phyloP scores from a whole-genome alignment of 2,329 filamentous ascomycete genomes.

The Diaporthe longicolla region DNA sequence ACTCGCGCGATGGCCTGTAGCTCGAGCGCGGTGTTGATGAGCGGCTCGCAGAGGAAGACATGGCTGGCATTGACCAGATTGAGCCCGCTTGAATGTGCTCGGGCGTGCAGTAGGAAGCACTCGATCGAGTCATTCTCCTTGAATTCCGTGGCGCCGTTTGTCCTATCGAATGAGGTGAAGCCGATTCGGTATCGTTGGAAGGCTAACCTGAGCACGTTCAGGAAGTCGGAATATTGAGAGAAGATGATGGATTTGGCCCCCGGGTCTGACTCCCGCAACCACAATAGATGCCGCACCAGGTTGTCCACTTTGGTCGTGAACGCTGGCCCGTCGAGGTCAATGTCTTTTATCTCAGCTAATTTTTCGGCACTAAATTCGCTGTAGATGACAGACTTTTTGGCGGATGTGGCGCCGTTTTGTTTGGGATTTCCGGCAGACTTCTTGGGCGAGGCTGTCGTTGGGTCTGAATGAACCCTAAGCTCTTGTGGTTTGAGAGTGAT shows the following conservation, averaged over 20 bases:
- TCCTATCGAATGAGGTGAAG: constrained; percentile 77
- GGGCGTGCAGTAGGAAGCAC: constrained; percentile 90
- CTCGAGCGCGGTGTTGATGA: constrained; percentile 94
- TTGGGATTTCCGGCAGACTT: constrained; percentile 40
- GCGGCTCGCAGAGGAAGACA: constrained; percentile 93
- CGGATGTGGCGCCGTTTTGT: constrained; percentile 36
- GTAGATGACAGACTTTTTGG: constrained; percentile 74
- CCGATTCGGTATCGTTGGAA: constrained; percentile 81
- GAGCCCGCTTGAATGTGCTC: constrained; percentile 88
- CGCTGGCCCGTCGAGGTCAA: constrained; percentile 79
- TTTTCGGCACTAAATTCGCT: constrained; percentile 79
- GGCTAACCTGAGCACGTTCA: constrained; percentile 79
- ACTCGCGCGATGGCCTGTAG: constrained; percentile 95
- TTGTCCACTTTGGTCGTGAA: constrained; percentile 95
- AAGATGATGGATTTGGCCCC: constrained; percentile 95
- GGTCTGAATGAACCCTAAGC: constrained; percentile 71
- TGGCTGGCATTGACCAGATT: constrained; percentile 95
- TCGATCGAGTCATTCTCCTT: constrained; percentile 80
- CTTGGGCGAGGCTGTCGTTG: constrained; percentile 47
- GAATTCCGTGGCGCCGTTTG: constrained; percentile 81
- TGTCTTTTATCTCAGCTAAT: constrained; percentile 84
- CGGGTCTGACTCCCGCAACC: constrained; percentile 86
- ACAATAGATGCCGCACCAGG: constrained; percentile 83
- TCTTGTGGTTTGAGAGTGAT: constrained; percentile 87
- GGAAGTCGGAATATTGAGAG: constrained; percentile 86